phyloP scores from a whole-genome alignment of 108 stramenopile genomes.

The Parietichytrium sp. region DNA sequence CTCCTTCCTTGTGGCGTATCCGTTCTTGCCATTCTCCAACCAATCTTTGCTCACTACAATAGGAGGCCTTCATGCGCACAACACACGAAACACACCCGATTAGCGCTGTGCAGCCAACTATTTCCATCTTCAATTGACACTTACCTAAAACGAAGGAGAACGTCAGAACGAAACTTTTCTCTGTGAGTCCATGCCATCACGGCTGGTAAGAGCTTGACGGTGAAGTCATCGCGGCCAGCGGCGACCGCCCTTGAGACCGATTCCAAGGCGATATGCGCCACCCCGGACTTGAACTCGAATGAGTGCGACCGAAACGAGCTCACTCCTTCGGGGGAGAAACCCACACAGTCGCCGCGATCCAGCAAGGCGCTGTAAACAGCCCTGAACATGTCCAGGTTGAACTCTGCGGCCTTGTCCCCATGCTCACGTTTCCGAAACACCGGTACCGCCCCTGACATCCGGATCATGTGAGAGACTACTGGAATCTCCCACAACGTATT shows the following conservation, averaged over 20 bases:
- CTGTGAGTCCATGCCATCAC: conserved; percentile 37
- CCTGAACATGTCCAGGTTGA: conserved; percentile 31
- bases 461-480: not conserved
- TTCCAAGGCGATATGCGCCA: conserved; percentile 30
- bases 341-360: not conserved
- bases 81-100: no score
- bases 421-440: conserved; percentile 25
- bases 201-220: not conserved
- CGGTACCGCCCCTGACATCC: not conserved
- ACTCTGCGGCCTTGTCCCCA: not conserved
- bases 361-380: conserved; percentile 17
- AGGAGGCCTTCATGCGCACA: no score
- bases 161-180: conserved; percentile 23
- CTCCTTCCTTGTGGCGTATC: not conserved
- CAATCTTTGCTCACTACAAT: no score
- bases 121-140: no score
- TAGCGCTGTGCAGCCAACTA: no score
- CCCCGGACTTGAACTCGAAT: conserved; percentile 33
- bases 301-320: conserved; percentile 16
- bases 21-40: no score
- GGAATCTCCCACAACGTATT: conserved; percentile 19
- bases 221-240: not conserved
- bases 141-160: conserved; percentile 7
- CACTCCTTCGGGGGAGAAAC: conserved; percentile 29
- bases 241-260: not conserved